A percentile compares a stretch with the other conserved stretches of the same genome.
Conservation (phyloP, 208 protist genomes). For the Wallacemonas sp. region DNA sequence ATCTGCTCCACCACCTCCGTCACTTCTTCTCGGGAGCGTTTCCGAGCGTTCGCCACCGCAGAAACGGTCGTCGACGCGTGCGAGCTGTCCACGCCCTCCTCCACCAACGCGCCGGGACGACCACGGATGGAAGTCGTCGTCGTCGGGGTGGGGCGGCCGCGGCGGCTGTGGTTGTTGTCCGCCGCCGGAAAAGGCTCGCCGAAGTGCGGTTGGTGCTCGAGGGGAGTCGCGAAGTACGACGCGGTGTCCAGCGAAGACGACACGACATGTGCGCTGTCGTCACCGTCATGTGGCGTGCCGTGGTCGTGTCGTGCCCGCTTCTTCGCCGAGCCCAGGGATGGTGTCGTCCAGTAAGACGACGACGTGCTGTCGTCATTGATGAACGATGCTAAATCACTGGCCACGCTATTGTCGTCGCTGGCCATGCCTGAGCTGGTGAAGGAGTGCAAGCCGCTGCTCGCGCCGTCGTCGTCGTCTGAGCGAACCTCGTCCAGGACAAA, state of each 20-base stretch:
- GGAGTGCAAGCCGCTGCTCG: neutral
- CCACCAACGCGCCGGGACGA: too few relatives aligned
- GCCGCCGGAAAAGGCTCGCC: too few relatives aligned
- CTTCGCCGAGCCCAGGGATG: neutral
- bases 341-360: constrained; percentile 12
- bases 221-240: constrained; percentile 8
- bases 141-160: neutral
- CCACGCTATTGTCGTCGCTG: constrained; percentile 5
- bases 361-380: constrained; percentile 23
- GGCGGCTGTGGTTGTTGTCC: neutral
- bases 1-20: neutral
- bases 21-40: neutral
- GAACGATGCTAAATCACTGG: constrained; percentile 9
- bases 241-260: constrained; percentile 8
- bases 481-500: constrained; percentile 32
- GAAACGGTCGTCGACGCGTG: too few relatives aligned
- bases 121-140: too few relatives aligned
- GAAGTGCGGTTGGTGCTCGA: constrained; percentile 1
- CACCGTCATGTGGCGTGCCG: neutral
- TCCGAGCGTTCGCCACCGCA: too few relatives aligned
- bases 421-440: neutral
- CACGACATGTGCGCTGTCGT: neutral
- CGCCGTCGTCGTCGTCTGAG: neutral
- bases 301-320: neutral
- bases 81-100: too few relatives aligned